Percentiles rank a stretch among this genome's conserved stretches.
These are phyloP conservation scores for Trichosporon sp. DNA, from an alignment of 1,284 basidiomycete genomes.

Conservation along the genomic window DNA sequence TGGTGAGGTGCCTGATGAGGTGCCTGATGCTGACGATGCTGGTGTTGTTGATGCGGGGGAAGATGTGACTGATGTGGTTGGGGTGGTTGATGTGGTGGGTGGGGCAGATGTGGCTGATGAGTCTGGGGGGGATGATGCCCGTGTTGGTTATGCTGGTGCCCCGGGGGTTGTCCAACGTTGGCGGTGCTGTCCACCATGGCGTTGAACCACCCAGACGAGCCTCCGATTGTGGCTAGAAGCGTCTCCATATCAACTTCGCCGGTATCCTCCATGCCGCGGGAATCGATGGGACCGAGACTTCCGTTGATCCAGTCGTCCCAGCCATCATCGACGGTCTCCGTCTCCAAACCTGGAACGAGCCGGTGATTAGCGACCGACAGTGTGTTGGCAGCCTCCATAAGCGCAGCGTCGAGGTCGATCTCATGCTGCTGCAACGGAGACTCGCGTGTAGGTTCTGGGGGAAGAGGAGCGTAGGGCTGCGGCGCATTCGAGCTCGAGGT, in stretches of 20 bases:
- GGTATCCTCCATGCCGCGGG: neutral
- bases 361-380: neutral
- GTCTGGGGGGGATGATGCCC: neutral
- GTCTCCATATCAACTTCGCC: neutral
- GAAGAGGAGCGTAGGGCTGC: neutral
- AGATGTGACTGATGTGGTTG: neutral
- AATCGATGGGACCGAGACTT: neutral
- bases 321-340: neutral
- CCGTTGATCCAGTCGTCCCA: neutral
- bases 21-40: neutral
- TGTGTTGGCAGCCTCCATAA: neutral
- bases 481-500: neutral
- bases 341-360: neutral
- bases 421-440: neutral
- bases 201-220: neutral
- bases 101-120: neutral
- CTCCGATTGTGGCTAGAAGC: neutral
- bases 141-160: neutral
- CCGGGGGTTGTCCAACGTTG: neutral
- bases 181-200: neutral
- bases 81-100: neutral
- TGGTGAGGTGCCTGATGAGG: neutral
- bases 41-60: neutral
- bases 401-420: neutral
- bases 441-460: neutral